Conservation (phyloP, 148 eudicot species). For the Spergularia marina region DNA sequence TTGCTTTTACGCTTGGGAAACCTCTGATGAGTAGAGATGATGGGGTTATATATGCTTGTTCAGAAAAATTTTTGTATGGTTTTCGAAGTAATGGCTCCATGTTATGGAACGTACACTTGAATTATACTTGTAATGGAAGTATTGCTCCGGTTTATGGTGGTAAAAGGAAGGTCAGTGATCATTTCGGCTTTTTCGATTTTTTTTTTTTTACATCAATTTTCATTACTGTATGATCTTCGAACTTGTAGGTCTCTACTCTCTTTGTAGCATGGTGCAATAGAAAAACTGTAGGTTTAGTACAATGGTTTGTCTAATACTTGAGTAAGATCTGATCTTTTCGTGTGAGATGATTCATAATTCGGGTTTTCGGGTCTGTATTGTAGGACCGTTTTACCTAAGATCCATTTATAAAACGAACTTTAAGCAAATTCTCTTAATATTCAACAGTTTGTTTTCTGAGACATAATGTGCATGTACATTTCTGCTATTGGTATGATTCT, state of each 20-base stretch:
- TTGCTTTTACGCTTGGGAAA: conserved; percentile 56
- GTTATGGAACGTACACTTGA: conserved; percentile 56
- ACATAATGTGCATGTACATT: no score
- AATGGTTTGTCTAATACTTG: background rate
- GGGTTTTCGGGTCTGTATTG: background rate
- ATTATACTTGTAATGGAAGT: conserved; percentile 52
- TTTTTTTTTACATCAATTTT: no score
- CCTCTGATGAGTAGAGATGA: conserved; percentile 55
- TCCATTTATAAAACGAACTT: no score
- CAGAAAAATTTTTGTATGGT: conserved; percentile 53
- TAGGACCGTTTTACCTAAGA: background rate
- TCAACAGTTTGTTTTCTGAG: no score
- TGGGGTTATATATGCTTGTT: conserved; percentile 62
- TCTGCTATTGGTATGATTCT: background rate
- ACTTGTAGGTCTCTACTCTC: no score
- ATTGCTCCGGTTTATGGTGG: conserved; percentile 76
- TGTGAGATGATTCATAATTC: background rate
- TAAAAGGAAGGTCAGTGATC: conserved; percentile 46
- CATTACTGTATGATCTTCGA: background rate
- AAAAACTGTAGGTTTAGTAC: background rate
- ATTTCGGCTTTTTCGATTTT: background rate
- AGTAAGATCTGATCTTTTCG: background rate
- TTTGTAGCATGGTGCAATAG: no score
- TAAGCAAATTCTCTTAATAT: no score
- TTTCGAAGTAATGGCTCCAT: conserved; percentile 79